A percentile compares a stretch with the other conserved stretches of the same genome.
Conservation (phyloP, 1,284 basidiomycete species). For the Butyriboletus appendiculatus region DNA sequence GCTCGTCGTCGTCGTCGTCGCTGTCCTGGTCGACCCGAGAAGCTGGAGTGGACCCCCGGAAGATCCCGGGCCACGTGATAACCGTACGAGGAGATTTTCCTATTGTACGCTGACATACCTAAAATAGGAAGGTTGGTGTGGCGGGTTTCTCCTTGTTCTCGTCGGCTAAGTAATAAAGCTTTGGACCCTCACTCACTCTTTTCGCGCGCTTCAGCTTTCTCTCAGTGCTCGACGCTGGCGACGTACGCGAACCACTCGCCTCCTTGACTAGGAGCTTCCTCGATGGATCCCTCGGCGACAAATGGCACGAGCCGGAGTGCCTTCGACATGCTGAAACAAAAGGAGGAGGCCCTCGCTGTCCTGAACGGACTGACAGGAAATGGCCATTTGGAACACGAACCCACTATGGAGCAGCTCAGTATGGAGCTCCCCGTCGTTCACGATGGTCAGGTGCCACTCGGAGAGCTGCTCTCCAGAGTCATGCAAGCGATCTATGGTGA, state of each 20-base stretch:
- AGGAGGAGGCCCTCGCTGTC: conserved; percentile 32
- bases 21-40: neutral
- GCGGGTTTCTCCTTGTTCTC: conserved; percentile 18
- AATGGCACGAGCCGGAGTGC: conserved; percentile 18
- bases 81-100: conserved; percentile 5
- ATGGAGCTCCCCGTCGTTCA: conserved; percentile 74
- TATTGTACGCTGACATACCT: conserved; percentile 6
- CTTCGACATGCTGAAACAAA: conserved; percentile 33
- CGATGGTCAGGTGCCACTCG: conserved; percentile 74
- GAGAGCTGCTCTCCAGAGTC: conserved; percentile 74
- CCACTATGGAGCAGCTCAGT: conserved; percentile 62
- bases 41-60: conserved; percentile 13
- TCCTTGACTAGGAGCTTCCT: neutral
- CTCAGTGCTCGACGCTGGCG: conserved; percentile 6
- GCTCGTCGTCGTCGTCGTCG: conserved; percentile 19
- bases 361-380: conserved; percentile 32
- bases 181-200: neutral
- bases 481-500: conserved; percentile 83
- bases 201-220: neutral
- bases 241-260: neutral
- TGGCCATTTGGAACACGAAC: conserved; percentile 40
- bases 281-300: conserved; percentile 16
- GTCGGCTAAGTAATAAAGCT: conserved; percentile 5
- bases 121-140: conserved; percentile 15
- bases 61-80: conserved; percentile 17